A percentile compares a stretch with the other conserved stretches of the same genome.
phyloP scores from a whole-genome alignment of 768 basidiomycete species.

The Tricholoma sp. region DNA sequence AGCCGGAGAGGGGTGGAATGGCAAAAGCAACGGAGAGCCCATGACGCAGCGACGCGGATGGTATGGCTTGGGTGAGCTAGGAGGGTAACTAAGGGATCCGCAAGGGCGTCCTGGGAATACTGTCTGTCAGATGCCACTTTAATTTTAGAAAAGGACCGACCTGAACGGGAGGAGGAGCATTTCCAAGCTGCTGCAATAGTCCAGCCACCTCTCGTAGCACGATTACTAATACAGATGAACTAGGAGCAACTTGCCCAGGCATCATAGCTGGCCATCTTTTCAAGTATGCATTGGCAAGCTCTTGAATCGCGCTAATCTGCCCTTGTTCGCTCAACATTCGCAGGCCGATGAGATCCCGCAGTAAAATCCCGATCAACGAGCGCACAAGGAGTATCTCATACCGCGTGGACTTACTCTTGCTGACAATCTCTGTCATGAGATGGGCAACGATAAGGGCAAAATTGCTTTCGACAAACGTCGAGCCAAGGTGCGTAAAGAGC shows the following conservation, averaged over 20 bases:
- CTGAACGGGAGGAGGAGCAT: slow-evolving; percentile 86
- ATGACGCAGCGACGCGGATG: slow-evolving; percentile 81
- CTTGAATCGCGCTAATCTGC: slow-evolving; percentile 87
- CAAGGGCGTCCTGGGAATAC: slow-evolving; percentile 64
- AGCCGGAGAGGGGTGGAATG: slow-evolving; percentile 82
- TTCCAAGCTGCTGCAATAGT: slow-evolving; percentile 84
- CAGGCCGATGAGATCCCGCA: slow-evolving; percentile 84
- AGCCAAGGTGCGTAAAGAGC: slow-evolving; percentile 69
- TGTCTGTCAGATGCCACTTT: neutral
- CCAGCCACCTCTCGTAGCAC: slow-evolving; percentile 82
- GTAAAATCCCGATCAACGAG: slow-evolving; percentile 67
- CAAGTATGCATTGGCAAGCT: slow-evolving; percentile 74
- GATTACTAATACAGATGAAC: slow-evolving; percentile 62
- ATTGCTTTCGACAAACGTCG: slow-evolving; percentile 75
- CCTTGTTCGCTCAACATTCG: slow-evolving; percentile 91
- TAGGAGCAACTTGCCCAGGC: slow-evolving; percentile 75
- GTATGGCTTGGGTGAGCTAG: slow-evolving; percentile 84
- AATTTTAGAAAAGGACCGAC: slow-evolving; percentile 27
- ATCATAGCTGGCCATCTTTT: slow-evolving; percentile 93
- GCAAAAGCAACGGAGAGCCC: slow-evolving; percentile 89
- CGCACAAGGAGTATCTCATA: slow-evolving; percentile 75
- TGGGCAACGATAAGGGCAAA: slow-evolving; percentile 78
- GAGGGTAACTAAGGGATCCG: slow-evolving; percentile 80
- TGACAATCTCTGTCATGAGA: slow-evolving; percentile 72
- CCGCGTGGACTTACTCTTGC: slow-evolving; percentile 48